These are phyloP conservation scores for Pelargonium nanum DNA, from an alignment of 345 rosid genomes.

Conservation along the genomic window DNA sequence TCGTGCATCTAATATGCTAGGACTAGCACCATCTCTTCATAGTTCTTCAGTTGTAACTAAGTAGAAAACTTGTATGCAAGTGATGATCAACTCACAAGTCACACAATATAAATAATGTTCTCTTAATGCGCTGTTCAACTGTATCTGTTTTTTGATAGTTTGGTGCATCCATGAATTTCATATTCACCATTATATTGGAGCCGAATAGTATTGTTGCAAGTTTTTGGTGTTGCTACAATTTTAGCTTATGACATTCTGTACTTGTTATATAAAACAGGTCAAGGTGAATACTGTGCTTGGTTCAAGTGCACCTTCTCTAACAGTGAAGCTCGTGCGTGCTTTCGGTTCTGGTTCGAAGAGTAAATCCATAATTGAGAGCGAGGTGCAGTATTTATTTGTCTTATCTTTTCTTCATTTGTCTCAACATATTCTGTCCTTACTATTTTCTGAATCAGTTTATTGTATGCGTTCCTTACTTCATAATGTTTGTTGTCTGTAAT, in stretches of 20 bases:
- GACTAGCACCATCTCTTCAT: not conserved
- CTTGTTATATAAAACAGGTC: slow-evolving; percentile 38
- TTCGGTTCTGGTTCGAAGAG: slow-evolving; percentile 38
- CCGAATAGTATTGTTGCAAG: not conserved
- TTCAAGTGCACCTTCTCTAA: slow-evolving; percentile 70
- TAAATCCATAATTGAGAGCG: slow-evolving; percentile 47
- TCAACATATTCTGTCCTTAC: not conserved
- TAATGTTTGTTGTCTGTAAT: slow-evolving; percentile 5
- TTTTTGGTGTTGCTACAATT: too few species aligned
- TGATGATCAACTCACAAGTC: not conserved
- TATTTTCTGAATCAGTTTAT: slow-evolving; percentile 6
- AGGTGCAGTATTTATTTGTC: slow-evolving; percentile 32
- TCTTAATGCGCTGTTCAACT: not conserved
- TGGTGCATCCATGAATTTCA: not conserved
- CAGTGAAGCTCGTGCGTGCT: slow-evolving; percentile 57
- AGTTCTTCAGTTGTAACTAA: too few species aligned
- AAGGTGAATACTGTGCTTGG: slow-evolving; percentile 77
- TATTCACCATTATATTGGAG: not conserved
- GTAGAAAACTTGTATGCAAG: not conserved
- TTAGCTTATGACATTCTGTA: not conserved
- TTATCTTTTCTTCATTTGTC: not conserved
- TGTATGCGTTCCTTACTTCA: slow-evolving; percentile 4
- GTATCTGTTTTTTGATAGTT: not conserved
- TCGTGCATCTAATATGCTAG: not conserved
- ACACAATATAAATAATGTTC: not conserved